Evolutionary conservation across 345 rosid genomes (phyloP), one percentile per base, ranked within the genome.

Genomic region (Hevea brasiliensis): DNA sequence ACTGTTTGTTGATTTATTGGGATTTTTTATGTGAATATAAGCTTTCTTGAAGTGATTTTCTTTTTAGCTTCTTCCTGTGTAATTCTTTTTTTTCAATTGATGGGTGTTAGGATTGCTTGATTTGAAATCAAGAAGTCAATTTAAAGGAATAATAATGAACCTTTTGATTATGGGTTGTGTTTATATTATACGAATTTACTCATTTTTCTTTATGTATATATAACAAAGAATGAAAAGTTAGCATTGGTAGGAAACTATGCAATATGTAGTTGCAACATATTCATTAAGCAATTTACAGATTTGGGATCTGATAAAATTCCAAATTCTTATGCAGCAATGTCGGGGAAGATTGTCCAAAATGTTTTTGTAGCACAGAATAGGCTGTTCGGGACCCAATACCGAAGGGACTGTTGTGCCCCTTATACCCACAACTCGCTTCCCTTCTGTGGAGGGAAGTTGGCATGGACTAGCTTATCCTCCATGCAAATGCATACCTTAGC

Each of bases 311-410:
- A 50, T 67, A 51, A 67, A 67, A 23, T 67, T 67, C 21, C 59
- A 18, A 67, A 67, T 67, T 67, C 27, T 67, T 50, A 67, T 89
- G 93, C 89, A 87, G 95, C 89, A 81, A 77, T 78, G 86, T 85
- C 93, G 78, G 92, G 89, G 87, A 91, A 85, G 88, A 79, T 90
- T 83, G 84, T 86, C 18, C 93, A 88, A 89, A 93, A 93, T 86
- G 85, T 85, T 79, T 81, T 82, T 79, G 79, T 89, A 91, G 89
- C 92, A 81, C 82, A 86, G 83, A 87, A 81, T 92, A 89, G 90
- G 87, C 87, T 80, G 87, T 85, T 77, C 68, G 84, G 81, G 83
- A 84, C 85, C 85, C 87, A 61, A 80, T 79, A 77, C 86, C 86
- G 63, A 86, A 84, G 88, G 83, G 89, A 81, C 81, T 72, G 18